Conservation (phyloP, 441 rosid species). For the Isatis lusitanica region DNA sequence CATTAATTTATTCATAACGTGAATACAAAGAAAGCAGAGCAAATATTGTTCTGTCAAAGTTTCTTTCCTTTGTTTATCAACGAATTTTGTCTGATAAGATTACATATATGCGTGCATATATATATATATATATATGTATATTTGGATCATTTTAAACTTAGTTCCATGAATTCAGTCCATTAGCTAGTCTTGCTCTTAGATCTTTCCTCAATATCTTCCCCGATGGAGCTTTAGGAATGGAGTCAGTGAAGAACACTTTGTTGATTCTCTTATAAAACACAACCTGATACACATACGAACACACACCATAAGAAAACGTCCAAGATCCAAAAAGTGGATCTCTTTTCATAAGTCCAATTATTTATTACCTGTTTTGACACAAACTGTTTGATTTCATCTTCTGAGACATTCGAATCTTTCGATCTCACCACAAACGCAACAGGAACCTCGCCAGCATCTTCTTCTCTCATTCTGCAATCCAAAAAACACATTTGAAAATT, state of each 20-base stretch:
- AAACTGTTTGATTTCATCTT: conserved; percentile 43
- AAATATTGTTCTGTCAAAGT: background rate
- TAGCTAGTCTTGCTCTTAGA: conserved; percentile 38
- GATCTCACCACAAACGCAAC: conserved; percentile 66
- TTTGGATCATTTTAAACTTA: background rate
- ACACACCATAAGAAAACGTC: background rate
- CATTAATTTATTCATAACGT: background rate
- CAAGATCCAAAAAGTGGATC: background rate
- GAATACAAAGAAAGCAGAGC: background rate
- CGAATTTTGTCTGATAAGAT: background rate
- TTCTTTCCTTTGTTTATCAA: background rate
- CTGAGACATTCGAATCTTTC: conserved; percentile 34
- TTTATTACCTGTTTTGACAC: conserved; percentile 42
- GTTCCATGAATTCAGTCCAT: background rate
- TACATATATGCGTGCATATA: background rate
- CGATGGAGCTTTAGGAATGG: conserved; percentile 51
- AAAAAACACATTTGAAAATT: background rate
- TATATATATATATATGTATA: too few species aligned
- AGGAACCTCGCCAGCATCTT: conserved; percentile 74
- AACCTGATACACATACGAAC: conserved; percentile 26
- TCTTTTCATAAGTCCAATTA: background rate
- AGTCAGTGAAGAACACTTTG: conserved; percentile 38
- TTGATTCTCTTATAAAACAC: conserved; percentile 47
- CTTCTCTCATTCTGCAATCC: conserved; percentile 63
- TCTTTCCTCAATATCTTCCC: conserved; percentile 47